A percentile compares a stretch with the other conserved stretches of the same genome.
Evolutionary conservation across 2,329 filamentous ascomycete species (phyloP).

Genomic region (Xylariomycetidae sp.): DNA sequence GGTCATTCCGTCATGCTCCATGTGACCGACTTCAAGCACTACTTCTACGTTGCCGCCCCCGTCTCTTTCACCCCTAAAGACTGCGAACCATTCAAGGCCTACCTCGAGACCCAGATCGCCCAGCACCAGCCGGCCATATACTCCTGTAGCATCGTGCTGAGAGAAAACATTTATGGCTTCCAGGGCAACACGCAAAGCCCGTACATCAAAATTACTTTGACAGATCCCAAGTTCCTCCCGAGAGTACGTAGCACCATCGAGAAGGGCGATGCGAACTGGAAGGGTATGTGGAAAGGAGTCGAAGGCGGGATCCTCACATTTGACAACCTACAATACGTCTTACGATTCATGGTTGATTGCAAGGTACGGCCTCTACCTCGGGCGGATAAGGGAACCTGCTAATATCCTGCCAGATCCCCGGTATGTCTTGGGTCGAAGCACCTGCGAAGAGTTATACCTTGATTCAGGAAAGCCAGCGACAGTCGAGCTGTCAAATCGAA

Average conservation of each 20-base stretch:
- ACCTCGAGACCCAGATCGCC: conserved; percentile 74
- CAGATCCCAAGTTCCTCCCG: conserved; percentile 78
- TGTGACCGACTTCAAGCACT: conserved; percentile 93
- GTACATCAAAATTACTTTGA: conserved; percentile 90
- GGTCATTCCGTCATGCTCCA: conserved; percentile 94
- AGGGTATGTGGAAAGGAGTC: conserved; percentile 74
- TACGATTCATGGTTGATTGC: conserved; percentile 97
- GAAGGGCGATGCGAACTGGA: conserved; percentile 76
- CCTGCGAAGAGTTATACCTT: conserved; percentile 69
- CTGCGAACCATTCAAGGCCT: conserved; percentile 72
- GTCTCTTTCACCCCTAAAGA: conserved; percentile 74
- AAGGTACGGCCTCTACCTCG: conserved; percentile 47
- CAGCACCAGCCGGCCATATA: conserved; percentile 70
- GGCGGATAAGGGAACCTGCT: background rate
- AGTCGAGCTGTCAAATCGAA: conserved; percentile 96
- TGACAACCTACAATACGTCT: conserved; percentile 90
- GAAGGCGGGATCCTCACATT: conserved; percentile 78
- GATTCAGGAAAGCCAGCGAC: conserved; percentile 59
- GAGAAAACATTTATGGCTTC: conserved; percentile 90
- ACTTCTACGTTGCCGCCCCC: conserved; percentile 89
- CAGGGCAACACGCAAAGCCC: conserved; percentile 89
- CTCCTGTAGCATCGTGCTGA: conserved; percentile 74
- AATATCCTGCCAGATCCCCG: conserved; percentile 71
- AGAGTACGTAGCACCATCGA: conserved; percentile 74
- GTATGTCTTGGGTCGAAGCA: conserved; percentile 97